These are phyloP conservation scores for Punctularia strigosozonata DNA, from an alignment of 768 basidiomycete species.

Conservation along the genomic window DNA sequence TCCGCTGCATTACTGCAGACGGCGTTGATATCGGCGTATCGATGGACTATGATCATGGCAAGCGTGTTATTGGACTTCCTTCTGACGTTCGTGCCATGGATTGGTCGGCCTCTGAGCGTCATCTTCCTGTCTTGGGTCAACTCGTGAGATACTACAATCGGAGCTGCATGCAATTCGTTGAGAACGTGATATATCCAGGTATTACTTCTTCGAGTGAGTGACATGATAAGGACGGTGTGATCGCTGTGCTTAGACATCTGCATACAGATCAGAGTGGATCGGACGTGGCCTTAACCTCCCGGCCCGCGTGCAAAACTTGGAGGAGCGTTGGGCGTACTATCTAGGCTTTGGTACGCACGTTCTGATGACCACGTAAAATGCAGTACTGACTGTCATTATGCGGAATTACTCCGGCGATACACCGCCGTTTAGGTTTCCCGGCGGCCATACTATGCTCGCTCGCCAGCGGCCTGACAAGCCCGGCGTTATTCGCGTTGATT, in stretches of 20 bases:
- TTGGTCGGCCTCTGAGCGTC: slow-evolving; percentile 52
- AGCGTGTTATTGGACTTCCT: slow-evolving; percentile 59
- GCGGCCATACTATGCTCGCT: slow-evolving; percentile 61
- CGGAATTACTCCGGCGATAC: background rate
- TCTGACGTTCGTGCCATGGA: slow-evolving; percentile 49
- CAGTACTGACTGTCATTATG: background rate
- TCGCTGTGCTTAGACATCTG: slow-evolving; percentile 1
- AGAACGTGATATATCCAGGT: slow-evolving; percentile 29
- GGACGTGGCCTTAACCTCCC: slow-evolving; percentile 62
- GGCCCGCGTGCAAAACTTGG: slow-evolving; percentile 57
- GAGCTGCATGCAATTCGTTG: background rate
- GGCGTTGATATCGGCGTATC: slow-evolving; percentile 72
- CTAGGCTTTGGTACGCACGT: slow-evolving; percentile 57
- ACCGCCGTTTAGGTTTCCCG: slow-evolving; percentile 43
- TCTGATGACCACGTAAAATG: background rate
- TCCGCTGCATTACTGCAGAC: slow-evolving; percentile 64
- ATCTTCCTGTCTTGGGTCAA: slow-evolving; percentile 79
- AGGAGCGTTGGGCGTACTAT: slow-evolving; percentile 86
- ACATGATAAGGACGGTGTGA: slow-evolving; percentile 7
- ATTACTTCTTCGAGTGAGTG: slow-evolving; percentile 82
- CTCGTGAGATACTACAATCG: slow-evolving; percentile 44
- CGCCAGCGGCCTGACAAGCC: slow-evolving; percentile 67
- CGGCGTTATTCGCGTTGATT: slow-evolving; percentile 71
- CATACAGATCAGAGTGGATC: slow-evolving; percentile 63
- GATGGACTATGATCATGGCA: slow-evolving; percentile 71